phyloP scores from a whole-genome alignment of 2,329 filamentous ascomycete species.

The Thermothelomyces thermophilus region DNA sequence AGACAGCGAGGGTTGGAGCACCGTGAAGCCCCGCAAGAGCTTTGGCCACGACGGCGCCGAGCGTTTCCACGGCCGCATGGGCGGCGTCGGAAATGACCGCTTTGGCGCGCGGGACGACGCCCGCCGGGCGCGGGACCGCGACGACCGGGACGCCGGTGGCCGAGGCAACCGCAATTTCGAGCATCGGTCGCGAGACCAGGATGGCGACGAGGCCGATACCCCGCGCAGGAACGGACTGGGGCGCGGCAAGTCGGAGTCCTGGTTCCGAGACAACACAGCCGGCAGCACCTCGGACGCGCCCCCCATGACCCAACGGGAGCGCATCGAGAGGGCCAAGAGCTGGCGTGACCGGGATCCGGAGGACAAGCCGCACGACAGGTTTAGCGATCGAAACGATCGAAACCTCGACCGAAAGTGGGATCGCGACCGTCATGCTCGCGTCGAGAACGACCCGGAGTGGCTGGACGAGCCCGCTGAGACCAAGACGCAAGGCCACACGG shows the following conservation, averaged over 20 bases:
- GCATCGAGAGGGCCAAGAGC: constrained; percentile 53
- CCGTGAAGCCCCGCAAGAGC: constrained; percentile 66
- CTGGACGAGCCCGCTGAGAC: constrained; percentile 69
- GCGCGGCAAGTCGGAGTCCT: constrained; percentile 64
- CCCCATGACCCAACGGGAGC: constrained; percentile 42
- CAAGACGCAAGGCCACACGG: constrained; percentile 65
- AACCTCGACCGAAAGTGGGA: constrained; percentile 49
- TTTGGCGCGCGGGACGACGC: constrained; percentile 45
- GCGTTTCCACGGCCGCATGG: constrained; percentile 61
- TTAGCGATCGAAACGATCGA: constrained; percentile 51
- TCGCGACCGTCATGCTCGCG: constrained; percentile 46
- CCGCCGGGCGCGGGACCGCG: constrained; percentile 42
- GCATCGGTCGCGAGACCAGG: constrained; percentile 36
- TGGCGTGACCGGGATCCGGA: constrained; percentile 51
- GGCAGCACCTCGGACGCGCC: constrained; percentile 33
- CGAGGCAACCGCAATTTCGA: constrained; percentile 28
- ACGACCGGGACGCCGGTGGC: constrained; percentile 30
- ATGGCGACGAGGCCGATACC: constrained; percentile 46
- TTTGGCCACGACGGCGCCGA: constrained; percentile 67
- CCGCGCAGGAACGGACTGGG: constrained; percentile 58
- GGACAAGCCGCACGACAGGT: constrained; percentile 29
- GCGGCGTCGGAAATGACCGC: constrained; percentile 38
- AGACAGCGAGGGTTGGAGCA: constrained; percentile 68
- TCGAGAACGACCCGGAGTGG: constrained; percentile 87
- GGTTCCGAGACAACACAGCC: constrained; percentile 55